phyloP scores from a whole-genome alignment of 23 red algal genomes.

The Gracilaria caudata region DNA sequence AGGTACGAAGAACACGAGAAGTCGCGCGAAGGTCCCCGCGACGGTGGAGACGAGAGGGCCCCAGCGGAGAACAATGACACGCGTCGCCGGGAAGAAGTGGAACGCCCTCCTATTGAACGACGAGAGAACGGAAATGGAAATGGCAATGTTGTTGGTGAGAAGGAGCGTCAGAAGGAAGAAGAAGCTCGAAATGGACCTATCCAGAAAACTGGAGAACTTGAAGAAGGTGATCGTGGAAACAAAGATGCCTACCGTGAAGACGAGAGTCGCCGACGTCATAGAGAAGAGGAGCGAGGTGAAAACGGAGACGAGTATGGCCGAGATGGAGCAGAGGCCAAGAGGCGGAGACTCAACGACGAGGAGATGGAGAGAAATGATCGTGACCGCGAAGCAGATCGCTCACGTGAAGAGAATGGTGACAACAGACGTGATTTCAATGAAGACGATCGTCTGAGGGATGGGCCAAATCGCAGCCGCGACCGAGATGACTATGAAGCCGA shows the following conservation, averaged over 20 bases:
- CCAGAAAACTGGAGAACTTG: background rate
- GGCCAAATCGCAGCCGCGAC: constrained; percentile 1
- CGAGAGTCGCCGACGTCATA: constrained; percentile 31
- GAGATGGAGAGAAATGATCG: constrained; percentile 31
- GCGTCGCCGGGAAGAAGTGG: constrained; percentile 7
- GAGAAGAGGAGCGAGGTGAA: constrained; percentile 26
- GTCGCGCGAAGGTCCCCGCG: constrained; percentile 26
- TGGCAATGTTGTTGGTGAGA: background rate
- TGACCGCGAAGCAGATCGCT: background rate
- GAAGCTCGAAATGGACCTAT: constrained; percentile 11
- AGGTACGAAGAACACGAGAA: constrained; percentile 42
- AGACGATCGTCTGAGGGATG: constrained; percentile 3
- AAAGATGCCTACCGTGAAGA: constrained; percentile 28
- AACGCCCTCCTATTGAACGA: constrained; percentile 40
- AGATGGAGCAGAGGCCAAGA: background rate
- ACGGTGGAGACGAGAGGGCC: constrained; percentile 10
- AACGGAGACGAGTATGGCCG: constrained; percentile 5
- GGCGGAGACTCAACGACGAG: constrained; percentile 14
- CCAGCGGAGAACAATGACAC: background rate
- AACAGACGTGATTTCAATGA: constrained; percentile 41
- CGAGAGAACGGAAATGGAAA: constrained; percentile 20
- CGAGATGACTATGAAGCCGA: background rate
- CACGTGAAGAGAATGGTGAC: constrained; percentile 16
- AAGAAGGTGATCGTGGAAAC: constrained; percentile 5
- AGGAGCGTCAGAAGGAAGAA: constrained; percentile 10